Percentiles rank a stretch among this genome's conserved stretches.
These are phyloP conservation scores for Wickerhamomyces canadensis DNA, from an alignment of 805 yeast species.

Conservation along the genomic window DNA sequence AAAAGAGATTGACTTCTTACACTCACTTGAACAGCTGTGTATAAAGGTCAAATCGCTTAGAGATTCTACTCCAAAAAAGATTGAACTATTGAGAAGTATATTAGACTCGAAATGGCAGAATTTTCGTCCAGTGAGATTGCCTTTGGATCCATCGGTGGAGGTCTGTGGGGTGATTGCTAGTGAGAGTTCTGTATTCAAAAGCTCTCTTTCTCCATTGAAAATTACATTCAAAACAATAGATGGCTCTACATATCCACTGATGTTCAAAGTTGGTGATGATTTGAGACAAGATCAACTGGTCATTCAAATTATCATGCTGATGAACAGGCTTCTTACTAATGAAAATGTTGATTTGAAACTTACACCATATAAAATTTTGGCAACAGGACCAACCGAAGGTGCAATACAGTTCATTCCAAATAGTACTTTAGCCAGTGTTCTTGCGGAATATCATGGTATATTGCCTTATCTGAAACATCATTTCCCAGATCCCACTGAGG, in stretches of 20 bases:
- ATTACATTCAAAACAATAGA: conserved; percentile 61
- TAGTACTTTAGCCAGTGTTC: conserved; percentile 76
- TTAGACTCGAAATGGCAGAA: conserved; percentile 34
- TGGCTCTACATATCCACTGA: conserved; percentile 60
- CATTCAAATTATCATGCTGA: conserved; percentile 84
- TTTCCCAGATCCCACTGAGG: conserved; percentile 45
- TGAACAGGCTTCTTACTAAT: conserved; percentile 82
- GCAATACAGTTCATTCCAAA: conserved; percentile 93
- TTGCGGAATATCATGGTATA: conserved; percentile 71
- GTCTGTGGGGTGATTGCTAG: conserved; percentile 75
- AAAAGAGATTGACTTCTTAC: conserved; percentile 66
- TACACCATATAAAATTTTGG: conserved; percentile 85
- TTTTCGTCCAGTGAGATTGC: conserved; percentile 60
- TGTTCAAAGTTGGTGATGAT: conserved; percentile 95
- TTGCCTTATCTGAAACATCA: conserved; percentile 63
- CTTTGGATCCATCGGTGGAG: conserved; percentile 74
- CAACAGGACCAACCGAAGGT: conserved; percentile 89
- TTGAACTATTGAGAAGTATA: conserved; percentile 53
- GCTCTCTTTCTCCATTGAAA: conserved; percentile 85
- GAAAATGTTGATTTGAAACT: conserved; percentile 86
- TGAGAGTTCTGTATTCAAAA: conserved; percentile 82
- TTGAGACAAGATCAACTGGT: conserved; percentile 94
- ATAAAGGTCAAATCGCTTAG: conserved; percentile 55
- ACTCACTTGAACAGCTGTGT: conserved; percentile 60
- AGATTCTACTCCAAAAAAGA: conserved; percentile 74